A percentile compares a stretch with the other conserved stretches of the same genome.
Conservation (phyloP, 257 asterid species). For the Plantago elongata region DNA sequence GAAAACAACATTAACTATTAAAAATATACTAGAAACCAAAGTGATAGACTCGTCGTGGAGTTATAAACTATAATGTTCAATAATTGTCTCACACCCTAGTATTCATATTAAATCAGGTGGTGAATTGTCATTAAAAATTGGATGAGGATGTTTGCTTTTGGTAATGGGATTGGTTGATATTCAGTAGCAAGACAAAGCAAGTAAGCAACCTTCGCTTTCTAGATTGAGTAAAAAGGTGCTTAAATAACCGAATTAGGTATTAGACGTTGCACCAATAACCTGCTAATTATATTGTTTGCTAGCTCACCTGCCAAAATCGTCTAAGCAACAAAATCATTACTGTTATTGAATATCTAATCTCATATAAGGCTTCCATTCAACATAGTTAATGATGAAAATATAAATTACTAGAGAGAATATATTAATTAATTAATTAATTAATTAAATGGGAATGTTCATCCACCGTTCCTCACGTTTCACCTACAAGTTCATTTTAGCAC, state of each 20-base stretch:
- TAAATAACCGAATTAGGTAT: slow-evolving; percentile 18
- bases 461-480: no score
- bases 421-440: neutral
- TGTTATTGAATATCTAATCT: neutral
- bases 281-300: slow-evolving; percentile 20
- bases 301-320: slow-evolving; percentile 26
- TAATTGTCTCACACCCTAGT: no score
- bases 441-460: neutral
- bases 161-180: no score
- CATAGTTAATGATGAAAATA: slow-evolving; percentile 23
- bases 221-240: neutral
- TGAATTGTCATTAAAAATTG: no score
- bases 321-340: slow-evolving; percentile 21
- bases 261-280: slow-evolving; percentile 36
- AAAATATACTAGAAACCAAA: no score
- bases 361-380: slow-evolving; percentile 7
- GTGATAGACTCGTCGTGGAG: no score
- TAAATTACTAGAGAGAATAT: neutral
- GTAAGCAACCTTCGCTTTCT: slow-evolving; percentile 1
- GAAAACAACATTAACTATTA: no score
- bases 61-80: no score
- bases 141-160: no score
- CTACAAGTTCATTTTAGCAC: neutral
- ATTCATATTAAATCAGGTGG: no score
- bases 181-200: no score